Conservation (phyloP, 331 rosid species). For the Stylosanthes scabra region DNA sequence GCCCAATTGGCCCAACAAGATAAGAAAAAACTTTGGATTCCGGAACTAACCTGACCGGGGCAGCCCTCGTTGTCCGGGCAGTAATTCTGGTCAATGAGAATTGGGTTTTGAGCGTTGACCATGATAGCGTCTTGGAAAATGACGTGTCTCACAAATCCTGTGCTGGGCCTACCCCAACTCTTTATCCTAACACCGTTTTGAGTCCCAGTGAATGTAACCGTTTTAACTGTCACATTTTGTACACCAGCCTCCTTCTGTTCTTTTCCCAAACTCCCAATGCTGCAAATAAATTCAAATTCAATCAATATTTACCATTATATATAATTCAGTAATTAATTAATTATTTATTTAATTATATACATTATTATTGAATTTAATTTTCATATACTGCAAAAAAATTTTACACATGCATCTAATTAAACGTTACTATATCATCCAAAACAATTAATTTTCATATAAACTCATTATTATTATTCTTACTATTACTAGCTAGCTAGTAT, state of each 20-base stretch:
- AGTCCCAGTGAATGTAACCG: constrained; percentile 54
- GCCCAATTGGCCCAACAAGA: not conserved
- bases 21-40: not conserved
- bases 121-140: constrained; percentile 54
- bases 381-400: too few species aligned
- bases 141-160: constrained; percentile 58
- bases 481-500: too few species aligned
- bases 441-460: too few species aligned
- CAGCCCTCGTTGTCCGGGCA: constrained; percentile 68
- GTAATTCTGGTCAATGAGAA: constrained; percentile 72
- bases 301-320: not conserved
- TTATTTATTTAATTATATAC: too few species aligned
- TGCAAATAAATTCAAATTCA: constrained; percentile 35
- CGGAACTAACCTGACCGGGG: constrained; percentile 55
- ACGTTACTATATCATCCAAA: too few species aligned
- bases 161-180: constrained; percentile 77
- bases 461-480: too few species aligned
- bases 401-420: too few species aligned
- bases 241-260: constrained; percentile 61
- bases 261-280: constrained; percentile 81
- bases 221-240: constrained; percentile 71
- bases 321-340: too few species aligned
- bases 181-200: constrained; percentile 80
- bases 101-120: constrained; percentile 67
- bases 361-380: too few species aligned